Evolutionary conservation across 176 grass and related monocot species (phyloP).

Genomic region (Cenchrus fungigraminus): DNA sequence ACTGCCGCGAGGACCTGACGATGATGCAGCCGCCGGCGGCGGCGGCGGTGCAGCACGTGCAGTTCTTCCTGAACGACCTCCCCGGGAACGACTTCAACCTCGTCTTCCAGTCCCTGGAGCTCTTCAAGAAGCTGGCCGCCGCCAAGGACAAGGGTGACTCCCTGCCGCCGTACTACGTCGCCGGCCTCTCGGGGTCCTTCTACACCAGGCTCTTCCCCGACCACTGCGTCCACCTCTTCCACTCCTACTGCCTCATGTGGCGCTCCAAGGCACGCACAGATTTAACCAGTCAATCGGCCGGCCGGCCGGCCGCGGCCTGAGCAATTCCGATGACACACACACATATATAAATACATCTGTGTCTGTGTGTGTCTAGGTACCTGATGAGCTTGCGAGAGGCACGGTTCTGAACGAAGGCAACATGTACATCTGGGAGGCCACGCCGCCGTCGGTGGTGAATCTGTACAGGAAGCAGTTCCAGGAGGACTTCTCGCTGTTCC

Average conservation of each 20-base stretch:
- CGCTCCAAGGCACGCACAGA: constrained; percentile 54
- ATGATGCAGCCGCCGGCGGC: neutral
- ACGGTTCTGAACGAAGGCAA: constrained; percentile 41
- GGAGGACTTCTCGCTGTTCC: constrained; percentile 59
- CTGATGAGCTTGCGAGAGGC: constrained; percentile 46
- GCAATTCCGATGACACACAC: too few species aligned
- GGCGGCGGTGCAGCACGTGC: constrained; percentile 26
- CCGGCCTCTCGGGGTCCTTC: constrained; percentile 63
- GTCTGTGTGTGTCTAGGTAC: constrained; percentile 27
- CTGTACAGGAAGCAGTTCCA: constrained; percentile 46
- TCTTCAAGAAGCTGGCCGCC: neutral
- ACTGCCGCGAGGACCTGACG: neutral
- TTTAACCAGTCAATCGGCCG: neutral
- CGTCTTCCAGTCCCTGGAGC: constrained; percentile 53
- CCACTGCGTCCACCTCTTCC: constrained; percentile 61
- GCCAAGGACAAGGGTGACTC: neutral
- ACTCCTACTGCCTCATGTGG: constrained; percentile 73
- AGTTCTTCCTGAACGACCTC: constrained; percentile 82
- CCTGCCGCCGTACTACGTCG: constrained; percentile 49
- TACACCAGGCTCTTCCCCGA: constrained; percentile 63
- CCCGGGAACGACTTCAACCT: constrained; percentile 72
- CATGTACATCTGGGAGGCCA: constrained; percentile 54
- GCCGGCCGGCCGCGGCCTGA: too few species aligned
- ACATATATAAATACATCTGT: too few species aligned
- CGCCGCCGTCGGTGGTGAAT: constrained; percentile 36